Evolutionary conservation across 2,329 filamentous ascomycete species (phyloP), one percentile per base, ranked within the genome.

Genomic region (Sclerotinia nivalis): DNA sequence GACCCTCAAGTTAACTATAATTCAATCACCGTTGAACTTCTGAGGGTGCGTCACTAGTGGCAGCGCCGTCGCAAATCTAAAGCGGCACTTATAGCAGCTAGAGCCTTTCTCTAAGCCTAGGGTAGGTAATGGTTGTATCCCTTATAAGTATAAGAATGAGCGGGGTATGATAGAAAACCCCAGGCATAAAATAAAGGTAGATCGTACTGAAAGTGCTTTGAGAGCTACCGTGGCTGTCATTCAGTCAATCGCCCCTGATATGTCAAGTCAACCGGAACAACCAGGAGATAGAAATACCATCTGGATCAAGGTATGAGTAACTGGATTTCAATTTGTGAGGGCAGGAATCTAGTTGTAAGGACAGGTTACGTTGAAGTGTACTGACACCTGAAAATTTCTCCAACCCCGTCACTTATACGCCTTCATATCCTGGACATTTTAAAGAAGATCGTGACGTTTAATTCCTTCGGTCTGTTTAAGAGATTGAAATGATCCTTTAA

Each of bases 401-500:
- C 61, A 64, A 50, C 28, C 31, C 28, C 18, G 2, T 47, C 28
- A 61, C 10, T n/a, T 22, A 50, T 9, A 7, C 37, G 9, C 15
- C 31, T 31, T 49, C 47, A 34, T 20, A 64, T 50, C 4, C 31
- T 64, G 13, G 8, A 50, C 22, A 25, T 66, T 9, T 8, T 28
- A 18, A 18, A 58, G 25, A 28, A n/a, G n/a, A 10, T 4, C 20
- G 25, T 66, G 18, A 45, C 0, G 52, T 12, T 3, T 20, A 34
- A 25, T 2, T n/a, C 5, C 15, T 47, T 58, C 40, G 2, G 52
- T 47, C 9, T 54, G 72, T 40, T 72, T 49, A 47, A 76, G 76
- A 76, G 76, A 6, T 58, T 18, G 66, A 77, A 75, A 20, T 73
- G 52, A 71, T 77, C 75, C 64, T 76, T 77, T 20, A 76, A 55